Conservation (phyloP, 352 stramenopile genomes). For the Pythium aquatile region DNA sequence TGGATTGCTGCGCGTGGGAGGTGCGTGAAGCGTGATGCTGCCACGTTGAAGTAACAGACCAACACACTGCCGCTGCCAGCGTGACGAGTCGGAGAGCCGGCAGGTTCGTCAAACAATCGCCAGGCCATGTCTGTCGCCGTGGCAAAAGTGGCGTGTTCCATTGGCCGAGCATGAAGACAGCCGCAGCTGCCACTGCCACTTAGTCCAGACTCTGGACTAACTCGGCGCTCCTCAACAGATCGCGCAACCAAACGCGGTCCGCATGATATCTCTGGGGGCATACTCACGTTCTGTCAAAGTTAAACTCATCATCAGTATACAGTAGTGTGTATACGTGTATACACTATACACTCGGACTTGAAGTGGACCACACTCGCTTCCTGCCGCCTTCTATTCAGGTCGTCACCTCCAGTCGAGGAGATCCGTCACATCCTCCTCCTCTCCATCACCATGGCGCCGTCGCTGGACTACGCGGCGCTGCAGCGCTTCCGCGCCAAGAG, state of each 20-base stretch:
- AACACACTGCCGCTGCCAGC: too few species aligned
- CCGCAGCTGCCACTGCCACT: not conserved
- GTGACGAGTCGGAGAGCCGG: too few species aligned
- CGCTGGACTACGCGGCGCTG: conserved; percentile 27
- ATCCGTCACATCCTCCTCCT: not conserved
- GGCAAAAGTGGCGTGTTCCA: not conserved
- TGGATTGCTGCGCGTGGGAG: not conserved
- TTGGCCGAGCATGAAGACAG: not conserved
- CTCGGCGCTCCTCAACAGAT: not conserved
- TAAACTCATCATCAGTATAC: not conserved
- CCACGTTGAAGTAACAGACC: conserved; percentile 1
- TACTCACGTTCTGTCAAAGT: not conserved
- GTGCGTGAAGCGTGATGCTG: not conserved
- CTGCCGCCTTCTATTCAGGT: not conserved
- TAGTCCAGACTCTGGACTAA: not conserved
- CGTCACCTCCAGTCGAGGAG: not conserved
- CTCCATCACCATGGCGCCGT: conserved; percentile 1
- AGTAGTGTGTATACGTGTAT: not conserved
- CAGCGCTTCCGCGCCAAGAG: conserved; percentile 53
- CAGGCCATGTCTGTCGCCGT: not conserved
- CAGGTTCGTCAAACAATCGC: not conserved
- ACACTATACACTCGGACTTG: not conserved
- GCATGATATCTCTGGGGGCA: not conserved
- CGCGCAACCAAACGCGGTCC: not conserved
- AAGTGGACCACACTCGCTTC: not conserved